Evolutionary conservation across 805 yeast species (phyloP), one percentile per base, ranked within the genome.

Genomic region (Metschnikowia vanudenii): DNA sequence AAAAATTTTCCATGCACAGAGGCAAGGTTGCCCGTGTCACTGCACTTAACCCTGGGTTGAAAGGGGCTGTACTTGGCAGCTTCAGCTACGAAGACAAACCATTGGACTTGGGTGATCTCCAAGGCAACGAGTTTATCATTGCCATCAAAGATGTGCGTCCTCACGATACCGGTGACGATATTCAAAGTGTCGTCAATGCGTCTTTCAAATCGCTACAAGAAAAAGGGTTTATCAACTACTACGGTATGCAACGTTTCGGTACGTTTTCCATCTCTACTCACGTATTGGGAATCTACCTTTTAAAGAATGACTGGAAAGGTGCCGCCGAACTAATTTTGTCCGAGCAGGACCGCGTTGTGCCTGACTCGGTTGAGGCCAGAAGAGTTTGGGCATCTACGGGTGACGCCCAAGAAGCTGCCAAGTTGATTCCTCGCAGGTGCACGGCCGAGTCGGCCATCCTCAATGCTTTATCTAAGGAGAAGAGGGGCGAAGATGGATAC

Each of bases 221-320:
- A 1, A 72, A 76, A 24, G 99, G 99, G 0, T 94, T 88, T 59
- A 85, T 94, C 53, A 94, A 94, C 65, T 94, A 94, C 62, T 94
- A 79, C 63, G 99, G 99, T n/a, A 85, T 94, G 91, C 99, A 94
- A 71, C 75, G 99, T 60, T 94, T 94, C 64, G 99, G 99, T 24
- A 91, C 99, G 0, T 92, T 89, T 60, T 87, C 97, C 11, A 76
- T 90, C 24, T 88, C 98, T 2, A 91, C 99, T 0, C 97, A 94
- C 65, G 78, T 76, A 26, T 74, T 91, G 44, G 99, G 99, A 40
- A 80, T 79, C 51, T 76, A 76, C 51, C 73, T 92, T 22, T 68
- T 94, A 41, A 74, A 80, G 40, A 80, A 79, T 30, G 82, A 90
- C 46, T 94, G 96, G 90, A 78, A 85, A 56, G 75, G 72, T 12